Evolutionary conservation across 495 filamentous ascomycete species (phyloP).

Genomic region (Chaetomidium leptoderma): DNA sequence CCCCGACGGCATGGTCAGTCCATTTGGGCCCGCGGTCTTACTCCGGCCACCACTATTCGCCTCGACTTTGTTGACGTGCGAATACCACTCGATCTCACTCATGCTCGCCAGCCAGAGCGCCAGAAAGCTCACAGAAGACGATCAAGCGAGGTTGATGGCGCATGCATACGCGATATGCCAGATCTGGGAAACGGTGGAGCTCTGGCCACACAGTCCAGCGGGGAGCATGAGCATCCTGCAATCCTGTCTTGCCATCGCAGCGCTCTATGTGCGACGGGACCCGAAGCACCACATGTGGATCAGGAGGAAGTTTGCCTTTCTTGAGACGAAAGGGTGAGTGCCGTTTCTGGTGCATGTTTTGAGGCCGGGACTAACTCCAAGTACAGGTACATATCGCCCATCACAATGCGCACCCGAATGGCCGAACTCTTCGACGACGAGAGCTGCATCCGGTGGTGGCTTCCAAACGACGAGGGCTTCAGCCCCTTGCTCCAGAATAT

Average conservation of each 20-base stretch:
- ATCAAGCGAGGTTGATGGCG: slow-evolving; percentile 49
- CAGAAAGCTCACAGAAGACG: slow-evolving; percentile 47
- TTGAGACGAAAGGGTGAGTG: slow-evolving; percentile 81
- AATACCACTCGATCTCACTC: slow-evolving; percentile 71
- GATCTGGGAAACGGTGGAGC: slow-evolving; percentile 70
- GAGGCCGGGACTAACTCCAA: neutral
- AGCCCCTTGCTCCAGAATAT: slow-evolving; percentile 67
- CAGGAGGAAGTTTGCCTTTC: slow-evolving; percentile 67
- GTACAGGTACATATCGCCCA: slow-evolving; percentile 73
- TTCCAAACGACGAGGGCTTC: slow-evolving; percentile 74
- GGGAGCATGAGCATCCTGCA: slow-evolving; percentile 70
- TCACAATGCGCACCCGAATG: slow-evolving; percentile 67
- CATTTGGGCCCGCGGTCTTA: slow-evolving; percentile 62
- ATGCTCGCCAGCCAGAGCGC: slow-evolving; percentile 76
- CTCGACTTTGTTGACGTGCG: slow-evolving; percentile 66
- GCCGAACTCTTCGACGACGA: slow-evolving; percentile 65
- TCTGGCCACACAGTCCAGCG: slow-evolving; percentile 63
- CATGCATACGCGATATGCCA: slow-evolving; percentile 68
- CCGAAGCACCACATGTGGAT: slow-evolving; percentile 74
- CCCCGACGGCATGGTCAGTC: slow-evolving; percentile 65
- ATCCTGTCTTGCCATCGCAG: slow-evolving; percentile 69
- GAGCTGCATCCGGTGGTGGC: slow-evolving; percentile 76
- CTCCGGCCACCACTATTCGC: slow-evolving; percentile 65
- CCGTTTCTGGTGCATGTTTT: slow-evolving; percentile 1
- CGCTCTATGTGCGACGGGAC: slow-evolving; percentile 73